Evolutionary conservation across 108 stramenopile genomes (phyloP), one percentile per base, ranked within the genome.

Genomic region (Cyclostephanos tholiformis): DNA sequence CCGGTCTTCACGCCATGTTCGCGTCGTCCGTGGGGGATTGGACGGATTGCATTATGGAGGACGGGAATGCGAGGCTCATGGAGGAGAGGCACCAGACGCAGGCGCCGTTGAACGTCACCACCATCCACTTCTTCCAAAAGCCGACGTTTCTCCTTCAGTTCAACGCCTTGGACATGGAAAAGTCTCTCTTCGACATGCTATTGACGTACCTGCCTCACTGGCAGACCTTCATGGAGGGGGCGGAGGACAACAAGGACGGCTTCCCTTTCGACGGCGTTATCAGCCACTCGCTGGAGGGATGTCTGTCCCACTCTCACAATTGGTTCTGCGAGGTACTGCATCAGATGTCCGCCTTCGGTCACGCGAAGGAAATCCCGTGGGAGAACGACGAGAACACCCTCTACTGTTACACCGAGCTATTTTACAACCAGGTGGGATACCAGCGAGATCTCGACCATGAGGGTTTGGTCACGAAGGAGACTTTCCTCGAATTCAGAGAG

Each of bases 311-410:
- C 38, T 67, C 43, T 49, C 72, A 57, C 38, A 27, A 58, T 73
- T 73, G 72, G 67, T 80, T 74, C 43, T 80, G 79, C 36, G 72
- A 73, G 53, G 38, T 80, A 9, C 59, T 80, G 53, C 79, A 74
- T 73, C 72, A 73, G 57, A 73, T 80, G 72, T 67, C 67, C 69
- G 79, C 79, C 25, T 80, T 80, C 65, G 71, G 79, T n/a, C 50
- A 50, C 19, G 72, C 71, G 43, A 72, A 74, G 56, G 79, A 80
- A 27, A 68, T 74, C 55, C 53, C 79, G 1, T 74, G 79, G 72
- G 79, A 74, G 52, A 36, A 43, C 4, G 62, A 80, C 65, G 56
- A 73, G 20, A 69, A 67, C 10, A 80, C 72, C 13, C 49, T 80
- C 39, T 74, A 80, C 56, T 80, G 79, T 51, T 80, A 72, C 50